Conservation (phyloP, 2,329 filamentous ascomycete species). For the Ophiostoma tasmaniense region DNA sequence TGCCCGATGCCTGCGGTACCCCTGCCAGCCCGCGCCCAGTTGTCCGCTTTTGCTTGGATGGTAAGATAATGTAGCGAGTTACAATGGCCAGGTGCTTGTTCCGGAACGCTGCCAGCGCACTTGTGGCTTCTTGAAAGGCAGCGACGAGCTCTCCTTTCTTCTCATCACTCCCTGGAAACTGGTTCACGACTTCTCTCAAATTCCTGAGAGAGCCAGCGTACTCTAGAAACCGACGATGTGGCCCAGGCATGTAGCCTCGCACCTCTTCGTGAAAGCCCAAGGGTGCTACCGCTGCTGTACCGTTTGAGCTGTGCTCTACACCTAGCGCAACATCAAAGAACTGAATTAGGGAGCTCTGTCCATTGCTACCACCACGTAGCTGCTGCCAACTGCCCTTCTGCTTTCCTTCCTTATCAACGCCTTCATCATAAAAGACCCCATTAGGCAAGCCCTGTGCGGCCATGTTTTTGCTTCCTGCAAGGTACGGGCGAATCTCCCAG, state of each 20-base stretch:
- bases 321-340: slow-evolving; percentile 92
- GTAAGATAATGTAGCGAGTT: slow-evolving; percentile 86
- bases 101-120: slow-evolving; percentile 59
- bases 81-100: slow-evolving; percentile 96
- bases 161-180: neutral
- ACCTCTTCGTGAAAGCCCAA: slow-evolving; percentile 58
- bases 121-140: slow-evolving; percentile 62
- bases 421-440: slow-evolving; percentile 74
- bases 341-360: slow-evolving; percentile 90
- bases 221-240: slow-evolving; percentile 65
- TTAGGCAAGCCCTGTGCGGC: slow-evolving; percentile 61
- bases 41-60: slow-evolving; percentile 45
- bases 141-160: slow-evolving; percentile 25
- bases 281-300: slow-evolving; percentile 26
- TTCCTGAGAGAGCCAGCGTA: neutral
- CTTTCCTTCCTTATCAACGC: slow-evolving; percentile 34
- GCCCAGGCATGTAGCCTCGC: slow-evolving; percentile 92
- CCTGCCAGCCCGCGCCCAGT: neutral
- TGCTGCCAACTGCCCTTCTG: slow-evolving; percentile 61
- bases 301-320: slow-evolving; percentile 57
- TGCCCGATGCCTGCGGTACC: slow-evolving; percentile 49
- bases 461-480: slow-evolving; percentile 94
- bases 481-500: slow-evolving; percentile 75
- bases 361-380: slow-evolving; percentile 84
- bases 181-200: neutral